A percentile compares a stretch with the other conserved stretches of the same genome.
phyloP scores from a whole-genome alignment of 345 rosid genomes.

The Corchorus capsularis region DNA sequence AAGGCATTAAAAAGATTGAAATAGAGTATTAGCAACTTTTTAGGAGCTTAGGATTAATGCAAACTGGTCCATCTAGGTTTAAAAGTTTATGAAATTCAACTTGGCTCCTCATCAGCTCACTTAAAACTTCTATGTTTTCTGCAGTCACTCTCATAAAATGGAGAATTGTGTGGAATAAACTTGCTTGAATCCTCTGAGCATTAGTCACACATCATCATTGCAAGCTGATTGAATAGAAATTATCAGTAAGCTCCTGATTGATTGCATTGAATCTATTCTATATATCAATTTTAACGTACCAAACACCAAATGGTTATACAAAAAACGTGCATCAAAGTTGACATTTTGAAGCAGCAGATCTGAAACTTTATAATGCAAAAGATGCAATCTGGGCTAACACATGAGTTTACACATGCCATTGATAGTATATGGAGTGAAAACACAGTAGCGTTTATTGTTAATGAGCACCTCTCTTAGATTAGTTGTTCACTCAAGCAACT shows the following conservation, averaged over 20 bases:
- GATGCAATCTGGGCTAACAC: background rate
- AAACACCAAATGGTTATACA: background rate
- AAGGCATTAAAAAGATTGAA: background rate
- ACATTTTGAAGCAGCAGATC: slow-evolving; percentile 10
- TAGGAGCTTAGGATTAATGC: background rate
- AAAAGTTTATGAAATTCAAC: slow-evolving; percentile 28
- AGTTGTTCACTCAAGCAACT: background rate
- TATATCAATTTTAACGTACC: slow-evolving; percentile 14
- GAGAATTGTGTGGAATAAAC: slow-evolving; percentile 41
- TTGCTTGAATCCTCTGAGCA: slow-evolving; percentile 59
- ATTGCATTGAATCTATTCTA: slow-evolving; percentile 23
- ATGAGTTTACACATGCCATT: background rate
- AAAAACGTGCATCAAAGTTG: slow-evolving; percentile 1
- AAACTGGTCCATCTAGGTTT: slow-evolving; percentile 28
- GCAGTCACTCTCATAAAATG: slow-evolving; percentile 25
- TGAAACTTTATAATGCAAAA: slow-evolving; percentile 1
- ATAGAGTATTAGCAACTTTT: slow-evolving; percentile 13
- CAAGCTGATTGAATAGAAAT: slow-evolving; percentile 74
- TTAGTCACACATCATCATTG: slow-evolving; percentile 92
- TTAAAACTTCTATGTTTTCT: slow-evolving; percentile 36
- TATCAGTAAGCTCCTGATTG: slow-evolving; percentile 46
- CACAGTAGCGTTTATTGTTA: background rate
- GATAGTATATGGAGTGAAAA: background rate
- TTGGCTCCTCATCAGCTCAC: slow-evolving; percentile 34
- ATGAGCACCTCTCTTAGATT: background rate